Percentiles rank a stretch among this genome's conserved stretches.
These are phyloP conservation scores for Candida silvicultrix DNA, from an alignment of 805 yeast species.

Conservation along the genomic window DNA sequence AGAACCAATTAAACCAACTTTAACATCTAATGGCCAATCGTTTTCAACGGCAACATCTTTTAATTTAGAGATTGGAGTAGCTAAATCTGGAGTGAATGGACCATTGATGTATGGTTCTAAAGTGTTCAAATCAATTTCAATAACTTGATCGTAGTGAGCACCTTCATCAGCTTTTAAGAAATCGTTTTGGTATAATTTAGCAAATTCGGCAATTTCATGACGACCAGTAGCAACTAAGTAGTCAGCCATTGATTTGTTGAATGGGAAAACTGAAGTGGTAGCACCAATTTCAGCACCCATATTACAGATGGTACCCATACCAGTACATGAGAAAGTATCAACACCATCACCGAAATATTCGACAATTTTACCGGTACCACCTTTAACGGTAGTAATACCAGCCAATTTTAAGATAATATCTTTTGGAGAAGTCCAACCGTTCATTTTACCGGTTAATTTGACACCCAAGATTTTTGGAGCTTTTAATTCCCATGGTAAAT, in stretches of 20 bases:
- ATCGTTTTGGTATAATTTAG: conserved; percentile 56
- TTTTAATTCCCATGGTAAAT: conserved; percentile 94
- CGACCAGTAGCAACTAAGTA: conserved; percentile 86
- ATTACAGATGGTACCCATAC: conserved; percentile 99
- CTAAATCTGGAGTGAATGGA: conserved; percentile 72
- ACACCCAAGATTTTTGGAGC: conserved; percentile 96
- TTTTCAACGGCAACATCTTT: conserved; percentile 77
- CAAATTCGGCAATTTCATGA: conserved; percentile 77
- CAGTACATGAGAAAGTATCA: conserved; percentile 87
- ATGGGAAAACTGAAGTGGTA: conserved; percentile 96
- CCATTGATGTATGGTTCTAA: conserved; percentile 96
- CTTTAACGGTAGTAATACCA: conserved; percentile 92
- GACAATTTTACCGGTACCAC: conserved; percentile 96
- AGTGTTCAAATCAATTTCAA: conserved; percentile 92
- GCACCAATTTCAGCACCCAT: conserved; percentile 99
- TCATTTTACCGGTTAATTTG: conserved; percentile 84
- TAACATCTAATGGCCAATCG: conserved; percentile 89
- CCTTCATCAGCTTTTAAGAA: conserved; percentile 85
- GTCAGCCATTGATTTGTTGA: conserved; percentile 81
- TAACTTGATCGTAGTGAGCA: conserved; percentile 88
- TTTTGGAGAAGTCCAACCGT: conserved; percentile 97
- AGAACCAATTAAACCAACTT: conserved; percentile 95
- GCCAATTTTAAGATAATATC: conserved; percentile 91
- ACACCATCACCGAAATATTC: conserved; percentile 98
- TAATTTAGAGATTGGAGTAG: conserved; percentile 81